Conservation (phyloP, 2,329 filamentous ascomycete species). For the Xylariales sp. region DNA sequence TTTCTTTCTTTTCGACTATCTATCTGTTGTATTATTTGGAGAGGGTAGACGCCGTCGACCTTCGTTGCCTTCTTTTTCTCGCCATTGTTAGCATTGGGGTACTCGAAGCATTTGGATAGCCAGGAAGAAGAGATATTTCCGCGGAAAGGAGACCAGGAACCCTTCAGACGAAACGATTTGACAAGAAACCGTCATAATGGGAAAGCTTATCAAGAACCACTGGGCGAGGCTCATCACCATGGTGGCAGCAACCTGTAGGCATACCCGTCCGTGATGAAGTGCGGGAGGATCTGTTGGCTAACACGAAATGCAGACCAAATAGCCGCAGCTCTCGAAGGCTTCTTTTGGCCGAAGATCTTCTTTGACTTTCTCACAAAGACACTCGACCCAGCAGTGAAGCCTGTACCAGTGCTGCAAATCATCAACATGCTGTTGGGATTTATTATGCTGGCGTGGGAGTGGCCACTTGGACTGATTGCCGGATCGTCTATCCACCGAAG, state of each 20-base stretch:
- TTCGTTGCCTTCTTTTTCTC: constrained; percentile 16
- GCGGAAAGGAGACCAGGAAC: no score
- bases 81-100: constrained; percentile 15
- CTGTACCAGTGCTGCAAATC: constrained; percentile 82
- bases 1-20: constrained; percentile 20
- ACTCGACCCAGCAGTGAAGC: constrained; percentile 80
- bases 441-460: constrained; percentile 80
- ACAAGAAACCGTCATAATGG: constrained; percentile 56
- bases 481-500: constrained; percentile 77
- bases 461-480: constrained; percentile 75
- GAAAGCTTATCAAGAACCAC: constrained; percentile 98
- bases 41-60: constrained; percentile 12
- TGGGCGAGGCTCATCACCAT: constrained; percentile 93
- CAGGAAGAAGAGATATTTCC: constrained; percentile 18
- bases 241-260: constrained; percentile 61
- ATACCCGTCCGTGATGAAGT: constrained; percentile 20
- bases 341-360: constrained; percentile 99
- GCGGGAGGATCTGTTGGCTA: neutral
- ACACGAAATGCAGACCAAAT: constrained; percentile 67
- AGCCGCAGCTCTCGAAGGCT: constrained; percentile 74
- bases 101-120: constrained; percentile 18
- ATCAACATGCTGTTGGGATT: constrained; percentile 83
- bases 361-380: constrained; percentile 95
- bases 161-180: constrained; percentile 14
- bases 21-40: constrained; percentile 11